These are phyloP conservation scores for Starmera quercuum DNA, from an alignment of 805 yeast species.

Conservation along the genomic window DNA sequence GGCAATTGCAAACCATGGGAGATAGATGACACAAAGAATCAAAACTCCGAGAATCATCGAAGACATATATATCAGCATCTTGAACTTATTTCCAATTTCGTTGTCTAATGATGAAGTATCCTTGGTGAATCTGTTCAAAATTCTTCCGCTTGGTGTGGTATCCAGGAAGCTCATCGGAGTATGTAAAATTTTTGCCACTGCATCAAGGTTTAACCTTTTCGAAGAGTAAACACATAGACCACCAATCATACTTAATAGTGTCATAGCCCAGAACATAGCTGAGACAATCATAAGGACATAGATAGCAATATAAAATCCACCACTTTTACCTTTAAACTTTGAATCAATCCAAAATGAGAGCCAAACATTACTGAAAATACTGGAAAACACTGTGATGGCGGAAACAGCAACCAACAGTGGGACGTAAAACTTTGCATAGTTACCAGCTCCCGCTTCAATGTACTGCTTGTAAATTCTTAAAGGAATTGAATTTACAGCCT, in stretches of 20 bases:
- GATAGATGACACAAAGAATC: slow-evolving; percentile 57
- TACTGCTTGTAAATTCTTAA: slow-evolving; percentile 43
- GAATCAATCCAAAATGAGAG: slow-evolving; percentile 71
- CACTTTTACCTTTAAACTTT: slow-evolving; percentile 38
- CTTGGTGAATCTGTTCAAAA: slow-evolving; percentile 76
- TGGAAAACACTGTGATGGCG: slow-evolving; percentile 38
- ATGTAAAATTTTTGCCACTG: slow-evolving; percentile 52
- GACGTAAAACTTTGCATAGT: slow-evolving; percentile 22
- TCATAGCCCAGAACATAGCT: slow-evolving; percentile 33
- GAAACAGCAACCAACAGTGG: slow-evolving; percentile 20
- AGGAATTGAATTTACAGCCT: slow-evolving; percentile 49
- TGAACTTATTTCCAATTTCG: slow-evolving; percentile 62
- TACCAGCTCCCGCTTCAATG: slow-evolving; percentile 48
- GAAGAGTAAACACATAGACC: slow-evolving; percentile 49
- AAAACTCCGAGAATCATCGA: slow-evolving; percentile 54
- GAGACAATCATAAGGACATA: slow-evolving; percentile 55
- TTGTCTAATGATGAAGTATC: slow-evolving; percentile 81
- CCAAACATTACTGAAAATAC: slow-evolving; percentile 66
- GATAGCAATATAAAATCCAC: slow-evolving; percentile 65
- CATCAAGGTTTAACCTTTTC: slow-evolving; percentile 49
- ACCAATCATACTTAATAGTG: slow-evolving; percentile 38
- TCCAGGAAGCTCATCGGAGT: slow-evolving; percentile 83
- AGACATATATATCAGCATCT: slow-evolving; percentile 49
- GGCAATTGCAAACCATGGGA: slow-evolving; percentile 71
- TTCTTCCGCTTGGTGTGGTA: slow-evolving; percentile 82